These are phyloP conservation scores for Talaromyces sp. DNA, from an alignment of 2,329 filamentous ascomycete species.

Conservation along the genomic window DNA sequence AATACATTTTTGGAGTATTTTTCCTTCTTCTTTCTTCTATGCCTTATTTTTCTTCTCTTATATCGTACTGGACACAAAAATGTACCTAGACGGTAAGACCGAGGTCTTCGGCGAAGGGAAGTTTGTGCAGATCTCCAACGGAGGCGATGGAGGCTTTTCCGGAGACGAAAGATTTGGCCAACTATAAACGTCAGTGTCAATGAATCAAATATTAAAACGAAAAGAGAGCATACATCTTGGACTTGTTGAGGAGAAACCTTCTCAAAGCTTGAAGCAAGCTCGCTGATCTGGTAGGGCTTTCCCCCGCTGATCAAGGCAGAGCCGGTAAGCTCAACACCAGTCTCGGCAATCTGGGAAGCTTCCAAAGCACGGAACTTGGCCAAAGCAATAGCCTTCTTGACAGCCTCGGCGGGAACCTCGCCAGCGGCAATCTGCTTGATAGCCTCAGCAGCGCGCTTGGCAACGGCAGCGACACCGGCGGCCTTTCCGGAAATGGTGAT, in stretches of 20 bases:
- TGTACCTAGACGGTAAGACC: constrained; percentile 79
- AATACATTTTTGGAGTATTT: background rate
- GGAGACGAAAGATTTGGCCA: constrained; percentile 81
- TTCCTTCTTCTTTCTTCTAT: background rate
- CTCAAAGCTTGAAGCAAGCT: constrained; percentile 74
- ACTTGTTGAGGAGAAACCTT: constrained; percentile 79
- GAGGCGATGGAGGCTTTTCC: constrained; percentile 84
- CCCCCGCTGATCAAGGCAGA: constrained; percentile 76
- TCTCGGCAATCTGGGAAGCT: constrained; percentile 70
- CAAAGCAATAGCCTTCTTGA: constrained; percentile 85
- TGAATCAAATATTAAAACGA: background rate
- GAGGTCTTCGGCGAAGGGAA: constrained; percentile 91
- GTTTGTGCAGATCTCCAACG: constrained; percentile 84
- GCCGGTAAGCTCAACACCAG: constrained; percentile 78
- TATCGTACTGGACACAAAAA: background rate
- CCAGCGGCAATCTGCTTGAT: constrained; percentile 78
- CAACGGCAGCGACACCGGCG: constrained; percentile 67
- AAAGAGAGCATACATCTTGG: constrained; percentile 66
- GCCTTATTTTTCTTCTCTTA: background rate
- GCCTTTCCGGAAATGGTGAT: constrained; percentile 77
- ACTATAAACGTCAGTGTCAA: constrained; percentile 50
- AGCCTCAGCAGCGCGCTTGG: constrained; percentile 72
- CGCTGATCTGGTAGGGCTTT: constrained; percentile 79
- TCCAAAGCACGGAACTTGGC: constrained; percentile 92
- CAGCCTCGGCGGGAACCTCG: constrained; percentile 73